Evolutionary conservation across 768 basidiomycete genomes (phyloP), one percentile per base, ranked within the genome.

Genomic region (Candolleomyces eurysporus): DNA sequence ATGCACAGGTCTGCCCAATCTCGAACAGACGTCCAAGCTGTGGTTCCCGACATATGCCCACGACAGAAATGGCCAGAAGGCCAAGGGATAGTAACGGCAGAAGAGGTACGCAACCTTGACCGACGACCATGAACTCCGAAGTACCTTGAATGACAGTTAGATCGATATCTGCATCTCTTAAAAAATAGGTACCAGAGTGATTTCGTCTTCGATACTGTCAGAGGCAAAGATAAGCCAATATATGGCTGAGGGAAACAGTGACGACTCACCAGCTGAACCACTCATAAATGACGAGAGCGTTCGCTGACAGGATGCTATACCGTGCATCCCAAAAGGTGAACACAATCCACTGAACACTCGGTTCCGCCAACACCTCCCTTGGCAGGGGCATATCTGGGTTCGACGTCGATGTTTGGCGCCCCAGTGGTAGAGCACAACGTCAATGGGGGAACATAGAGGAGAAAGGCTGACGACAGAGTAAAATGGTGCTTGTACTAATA

Each of bases 61-160:
- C 19, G 76, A 69, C 11, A 78, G 60, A 2, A 76, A 19, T 1
- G 77, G 68, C 76, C 78, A 81, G 2, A 76, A 36, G 3, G 69
- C 11, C 6, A 79, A 63, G 42, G 74, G 73, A 55, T 79, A 81
- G 64, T 81, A 81, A 19, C 79, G 71, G 62, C 78, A 81, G 11
- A 77, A 63, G 1, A 81, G 66, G 60, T 79, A 81, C 19, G 75
- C 66, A 17, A 69, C 67, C 62, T 78, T 79, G 65, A 79, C 70
- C 2, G 73, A 73, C 22, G 75, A 75, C 76, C 78, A 77, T 26
- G 69, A 66, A 4, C 75, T 65, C 26, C 65, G 68, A 57, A 77
- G 70, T 43, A 78, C 76, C 77, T 78, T 58, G 13, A 19, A 63
- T n/a, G 46, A 30, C 14, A 10, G 21, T 5, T 1, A 19, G 30